Evolutionary conservation across 2,329 filamentous ascomycete genomes (phyloP), one percentile per base, ranked within the genome.

Genomic region (Myriosclerotinia scirpicola): DNA sequence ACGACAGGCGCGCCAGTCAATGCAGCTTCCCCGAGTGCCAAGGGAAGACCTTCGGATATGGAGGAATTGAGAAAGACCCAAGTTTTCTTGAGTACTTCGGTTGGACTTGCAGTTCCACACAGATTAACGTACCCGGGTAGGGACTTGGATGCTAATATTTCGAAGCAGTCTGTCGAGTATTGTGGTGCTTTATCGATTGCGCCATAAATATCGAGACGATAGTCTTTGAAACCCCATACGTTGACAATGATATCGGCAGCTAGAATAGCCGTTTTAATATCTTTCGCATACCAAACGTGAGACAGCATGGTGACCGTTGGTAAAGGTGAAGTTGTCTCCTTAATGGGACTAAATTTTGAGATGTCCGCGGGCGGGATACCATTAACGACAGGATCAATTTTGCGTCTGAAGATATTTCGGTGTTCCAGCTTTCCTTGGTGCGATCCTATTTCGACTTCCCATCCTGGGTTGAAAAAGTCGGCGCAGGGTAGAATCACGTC

Each of bases 231-330:
- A n/a, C 86, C 85, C 81, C 83, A 88, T 71, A 85, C 81, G 73
- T 89, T 88, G 70, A 87, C 82, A 69, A 89, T 88, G 69, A 89
- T 83, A 71, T 89, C 86, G 1, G 86, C 86, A 8, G 86, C 85
- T 6, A 88, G 78, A 34, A 89, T 81, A 4, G 86, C 86, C 2
- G 82, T 87, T 75, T 88, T 88, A 76, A 89, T 86, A 69, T 88
- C 86, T 74, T 89, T 89, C 69, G 68, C 73, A 63, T 73, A 75
- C 74, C 84, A 83, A 4, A 85, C 80, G 69, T 89, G 86, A 30
- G 86, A 88, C 60, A 89, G 75, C 86, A 89, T 89, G 36, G 85
- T 86, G 2, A 87, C 86, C 0, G 86, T 89, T 3, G 86, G 86
- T 30, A 80, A 80, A 67, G 83, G 80, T 0, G 85, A 83, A 62